Conservation (phyloP, 1,139 yeast species). For the Candida tetrigidarum region DNA sequence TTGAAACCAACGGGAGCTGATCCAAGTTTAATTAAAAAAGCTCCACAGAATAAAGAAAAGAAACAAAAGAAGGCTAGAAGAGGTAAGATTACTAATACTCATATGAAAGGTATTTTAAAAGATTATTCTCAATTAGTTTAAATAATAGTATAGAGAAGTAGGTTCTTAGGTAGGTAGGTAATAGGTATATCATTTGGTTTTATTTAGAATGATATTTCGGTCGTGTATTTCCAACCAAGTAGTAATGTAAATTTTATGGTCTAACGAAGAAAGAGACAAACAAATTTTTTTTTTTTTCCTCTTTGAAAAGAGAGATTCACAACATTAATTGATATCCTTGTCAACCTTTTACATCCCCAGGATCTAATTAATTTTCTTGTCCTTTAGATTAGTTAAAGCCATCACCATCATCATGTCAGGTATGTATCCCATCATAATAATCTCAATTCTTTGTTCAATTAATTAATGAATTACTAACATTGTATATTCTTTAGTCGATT, state of each 20-base stretch:
- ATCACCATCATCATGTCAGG: slow-evolving; percentile 17
- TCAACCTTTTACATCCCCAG: too few species aligned
- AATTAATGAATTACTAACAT: slow-evolving; percentile 18
- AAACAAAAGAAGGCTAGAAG: slow-evolving; percentile 92
- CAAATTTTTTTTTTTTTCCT: neutral
- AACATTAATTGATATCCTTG: too few species aligned
- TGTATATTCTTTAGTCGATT: slow-evolving; percentile 50
- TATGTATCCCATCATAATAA: slow-evolving; percentile 11
- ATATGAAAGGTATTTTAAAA: slow-evolving; percentile 92
- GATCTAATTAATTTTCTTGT: neutral
- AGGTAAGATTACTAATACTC: slow-evolving; percentile 94
- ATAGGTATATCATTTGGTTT: too few species aligned
- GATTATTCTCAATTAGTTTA: slow-evolving; percentile 64
- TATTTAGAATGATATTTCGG: too few species aligned
- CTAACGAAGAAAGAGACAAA: neutral
- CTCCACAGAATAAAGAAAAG: slow-evolving; percentile 61
- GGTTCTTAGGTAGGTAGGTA: too few species aligned
- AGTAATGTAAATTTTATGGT: too few species aligned
- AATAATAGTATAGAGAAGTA: too few species aligned
- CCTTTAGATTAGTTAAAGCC: neutral
- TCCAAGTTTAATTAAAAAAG: slow-evolving; percentile 82
- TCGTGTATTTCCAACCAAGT: too few species aligned
- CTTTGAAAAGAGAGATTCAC: too few species aligned
- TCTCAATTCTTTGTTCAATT: neutral
- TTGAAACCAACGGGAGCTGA: slow-evolving; percentile 97